Evolutionary conservation across 257 asterid species (phyloP).

Genomic region (Mitragyna speciosa): DNA sequence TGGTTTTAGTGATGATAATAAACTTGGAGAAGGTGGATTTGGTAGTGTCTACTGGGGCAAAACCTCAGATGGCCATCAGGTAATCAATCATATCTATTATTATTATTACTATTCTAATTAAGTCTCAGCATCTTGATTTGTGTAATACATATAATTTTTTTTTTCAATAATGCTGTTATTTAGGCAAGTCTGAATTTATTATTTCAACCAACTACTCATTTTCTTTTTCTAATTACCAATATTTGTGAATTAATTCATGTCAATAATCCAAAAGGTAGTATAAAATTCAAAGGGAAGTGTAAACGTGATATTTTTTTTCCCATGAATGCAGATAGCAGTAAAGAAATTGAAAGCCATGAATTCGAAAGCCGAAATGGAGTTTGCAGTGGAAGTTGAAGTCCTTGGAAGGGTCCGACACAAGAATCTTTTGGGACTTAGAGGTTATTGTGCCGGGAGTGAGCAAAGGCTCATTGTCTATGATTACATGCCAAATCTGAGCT

Average conservation of each 20-base stretch:
- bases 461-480: conserved; percentile 80
- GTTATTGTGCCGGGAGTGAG: conserved; percentile 70
- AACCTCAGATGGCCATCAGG: conserved; percentile 84
- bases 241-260: too few relatives aligned
- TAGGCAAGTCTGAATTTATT: too few relatives aligned
- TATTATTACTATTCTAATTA: too few relatives aligned
- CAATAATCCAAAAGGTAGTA: not conserved
- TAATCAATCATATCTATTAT: conserved; percentile 6
- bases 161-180: too few relatives aligned
- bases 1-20: conserved; percentile 73
- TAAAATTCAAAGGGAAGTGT: not conserved
- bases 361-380: conserved; percentile 88
- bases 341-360: conserved; percentile 81
- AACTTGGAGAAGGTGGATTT: conserved; percentile 89
- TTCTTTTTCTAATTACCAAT: not conserved
- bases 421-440: conserved; percentile 72
- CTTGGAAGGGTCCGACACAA: conserved; percentile 83
- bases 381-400: conserved; percentile 85
- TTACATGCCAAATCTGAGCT: conserved; percentile 86
- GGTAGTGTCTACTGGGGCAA: conserved; percentile 93
- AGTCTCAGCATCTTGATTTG: not conserved
- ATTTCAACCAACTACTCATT: not conserved
- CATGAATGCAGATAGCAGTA: conserved; percentile 62
- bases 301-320: not conserved
- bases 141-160: too few relatives aligned